Evolutionary conservation across 306 rosid species (phyloP).

Genomic region (Cotoneaster glaucophyllus): DNA sequence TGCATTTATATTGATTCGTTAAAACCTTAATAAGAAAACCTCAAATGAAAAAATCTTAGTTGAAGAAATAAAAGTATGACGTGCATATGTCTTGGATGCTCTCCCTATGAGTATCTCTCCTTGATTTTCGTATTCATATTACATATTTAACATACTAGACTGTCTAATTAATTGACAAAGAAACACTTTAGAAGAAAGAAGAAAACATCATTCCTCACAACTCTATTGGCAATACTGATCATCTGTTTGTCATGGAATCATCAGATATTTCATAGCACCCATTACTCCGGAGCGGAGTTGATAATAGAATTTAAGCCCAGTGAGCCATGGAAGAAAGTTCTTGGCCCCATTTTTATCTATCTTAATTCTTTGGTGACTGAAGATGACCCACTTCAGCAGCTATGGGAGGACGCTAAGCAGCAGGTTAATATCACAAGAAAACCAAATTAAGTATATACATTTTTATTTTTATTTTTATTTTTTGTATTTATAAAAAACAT

Average conservation of each 20-base stretch:
- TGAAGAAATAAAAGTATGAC: too few species aligned
- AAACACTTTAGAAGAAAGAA: too few species aligned
- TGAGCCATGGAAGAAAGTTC: slow-evolving; percentile 90
- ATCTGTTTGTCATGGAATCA: neutral
- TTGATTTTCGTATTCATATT: too few species aligned
- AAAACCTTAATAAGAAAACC: too few species aligned
- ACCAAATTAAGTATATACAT: neutral
- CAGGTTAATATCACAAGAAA: slow-evolving; percentile 41
- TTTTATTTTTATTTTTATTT: neutral
- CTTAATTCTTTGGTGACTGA: slow-evolving; percentile 43
- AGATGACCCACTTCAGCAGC: slow-evolving; percentile 25
- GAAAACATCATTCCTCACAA: too few species aligned
- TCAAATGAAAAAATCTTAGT: too few species aligned
- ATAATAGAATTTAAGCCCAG: slow-evolving; percentile 46
- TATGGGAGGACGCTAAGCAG: slow-evolving; percentile 75
- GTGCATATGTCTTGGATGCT: too few species aligned
- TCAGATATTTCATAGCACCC: slow-evolving; percentile 84
- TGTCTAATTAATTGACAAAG: too few species aligned
- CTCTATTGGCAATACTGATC: neutral
- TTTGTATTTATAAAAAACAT: neutral
- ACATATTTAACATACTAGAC: too few species aligned
- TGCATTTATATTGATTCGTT: too few species aligned
- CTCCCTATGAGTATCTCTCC: too few species aligned
- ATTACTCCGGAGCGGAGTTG: slow-evolving; percentile 78
- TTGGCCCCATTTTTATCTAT: slow-evolving; percentile 74